Conservation (phyloP, 495 filamentous ascomycete genomes). For the Achaetomiella virescens region DNA sequence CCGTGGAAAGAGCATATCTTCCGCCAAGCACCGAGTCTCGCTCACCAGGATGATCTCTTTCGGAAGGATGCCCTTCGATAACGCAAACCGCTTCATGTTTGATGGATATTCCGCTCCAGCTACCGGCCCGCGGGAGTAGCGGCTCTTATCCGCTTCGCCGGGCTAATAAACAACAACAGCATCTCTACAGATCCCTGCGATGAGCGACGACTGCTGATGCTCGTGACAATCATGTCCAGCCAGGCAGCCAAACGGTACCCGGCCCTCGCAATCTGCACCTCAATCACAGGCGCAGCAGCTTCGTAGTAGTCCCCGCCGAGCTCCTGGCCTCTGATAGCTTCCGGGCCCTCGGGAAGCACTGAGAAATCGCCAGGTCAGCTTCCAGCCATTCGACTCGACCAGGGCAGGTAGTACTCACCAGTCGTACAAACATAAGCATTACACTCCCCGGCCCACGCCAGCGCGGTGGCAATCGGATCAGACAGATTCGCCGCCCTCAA, state of each 20-base stretch:
- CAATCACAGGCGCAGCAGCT: conserved; percentile 54
- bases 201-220: conserved; percentile 7
- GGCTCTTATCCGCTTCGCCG: background rate
- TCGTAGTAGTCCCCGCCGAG: conserved; percentile 59
- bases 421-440: conserved; percentile 55
- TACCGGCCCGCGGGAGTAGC: conserved; percentile 6
- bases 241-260: conserved; percentile 62
- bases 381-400: background rate
- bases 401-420: conserved; percentile 25
- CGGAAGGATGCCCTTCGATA: background rate
- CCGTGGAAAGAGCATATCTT: background rate
- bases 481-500: conserved; percentile 42
- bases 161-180: background rate
- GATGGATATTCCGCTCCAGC: conserved; percentile 4
- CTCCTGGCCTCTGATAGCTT: conserved; percentile 51
- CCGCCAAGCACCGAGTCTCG: background rate
- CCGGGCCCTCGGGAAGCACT: conserved; percentile 52
- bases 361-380: background rate
- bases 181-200: conserved; percentile 12
- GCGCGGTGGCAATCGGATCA: conserved; percentile 43
- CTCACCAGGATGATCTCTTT: background rate
- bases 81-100: background rate
- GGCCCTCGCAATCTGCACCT: conserved; percentile 68
- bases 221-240: conserved; percentile 51
- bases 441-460: conserved; percentile 56